Evolutionary conservation across 768 basidiomycete genomes (phyloP), one percentile per base, ranked within the genome.

Genomic region (Lyophyllum decastes): DNA sequence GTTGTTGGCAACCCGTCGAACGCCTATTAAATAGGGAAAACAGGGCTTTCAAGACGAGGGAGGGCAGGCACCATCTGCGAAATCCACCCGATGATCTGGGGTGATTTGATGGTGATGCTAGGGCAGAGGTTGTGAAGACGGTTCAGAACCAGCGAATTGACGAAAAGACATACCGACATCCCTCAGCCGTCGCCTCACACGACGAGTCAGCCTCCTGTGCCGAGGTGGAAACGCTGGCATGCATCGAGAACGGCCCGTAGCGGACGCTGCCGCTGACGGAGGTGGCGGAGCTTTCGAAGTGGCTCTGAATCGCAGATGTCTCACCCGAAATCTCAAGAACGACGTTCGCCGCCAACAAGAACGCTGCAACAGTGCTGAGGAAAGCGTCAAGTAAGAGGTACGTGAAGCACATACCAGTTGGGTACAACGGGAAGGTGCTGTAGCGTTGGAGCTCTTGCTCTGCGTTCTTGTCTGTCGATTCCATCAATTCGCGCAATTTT

Each of bases 291-390:
- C 19, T 22, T 11, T 54, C 26, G 27, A 54, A 54, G 12, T 26
- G 19, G n/a, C 43, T 33, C n/a, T 54, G 53, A 25, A 54, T 30
- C 17, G 26, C 27, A 25, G 44, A 45, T 4, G 53, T 54, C 21
- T 54, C 53, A 7, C 53, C 53, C 1, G 30, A 45, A 11, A 54
- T 7, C 45, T 54, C 53, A 14, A 54, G n/a, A 9, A 46, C 43
- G 26, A 54, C 44, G 44, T 54, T 54, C 14, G 53, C 53, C 4
- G 53, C 53, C 12, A 54, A 35, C 19, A 54, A 45, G 30, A 54
- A 54, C 2, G 53, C 53, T 54, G 22, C 9, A 34, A 22, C 16
- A 16, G 25, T 4, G 17, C 27, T 12, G 17, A 25, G 40, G 43
- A 5, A 17, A 4, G 24, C 4, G 7, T 38, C 14, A 33, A 16